A percentile compares a stretch with the other conserved stretches of the same genome.
Conservation (phyloP, 164 flowering plant genomes). For the Sextonia rubra region DNA sequence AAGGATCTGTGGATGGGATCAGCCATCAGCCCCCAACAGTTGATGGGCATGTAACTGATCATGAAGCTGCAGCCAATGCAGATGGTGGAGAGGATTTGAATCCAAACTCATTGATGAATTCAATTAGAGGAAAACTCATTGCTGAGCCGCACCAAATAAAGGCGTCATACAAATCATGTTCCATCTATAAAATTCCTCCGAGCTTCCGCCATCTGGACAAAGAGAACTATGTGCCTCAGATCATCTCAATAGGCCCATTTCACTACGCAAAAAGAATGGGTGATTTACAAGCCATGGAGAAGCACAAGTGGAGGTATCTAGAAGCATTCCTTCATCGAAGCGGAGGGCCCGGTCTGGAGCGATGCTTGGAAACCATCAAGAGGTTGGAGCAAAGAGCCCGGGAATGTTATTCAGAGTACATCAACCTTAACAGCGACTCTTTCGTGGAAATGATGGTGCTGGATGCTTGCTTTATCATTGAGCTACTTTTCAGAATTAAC, state of each 20-base stretch:
- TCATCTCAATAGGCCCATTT: conserved; percentile 12
- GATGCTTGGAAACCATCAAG: neutral
- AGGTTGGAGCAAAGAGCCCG: neutral
- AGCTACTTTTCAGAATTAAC: neutral
- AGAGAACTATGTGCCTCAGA: neutral
- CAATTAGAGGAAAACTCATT: neutral
- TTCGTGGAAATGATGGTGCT: conserved; percentile 8
- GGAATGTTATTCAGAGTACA: neutral
- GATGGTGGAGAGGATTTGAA: neutral
- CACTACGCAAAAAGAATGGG: neutral
- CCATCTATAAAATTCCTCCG: conserved; percentile 3
- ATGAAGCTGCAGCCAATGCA: too few relatives aligned
- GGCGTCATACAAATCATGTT: neutral
- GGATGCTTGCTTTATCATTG: conserved; percentile 10
- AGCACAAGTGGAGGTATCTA: conserved; percentile 8
- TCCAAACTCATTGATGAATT: neutral
- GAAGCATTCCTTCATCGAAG: neutral
- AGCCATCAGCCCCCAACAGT: too few relatives aligned
- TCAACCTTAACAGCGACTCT: neutral
- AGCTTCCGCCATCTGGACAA: neutral
- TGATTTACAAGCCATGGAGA: neutral
- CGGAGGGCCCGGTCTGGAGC: too few relatives aligned
- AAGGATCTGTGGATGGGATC: too few relatives aligned
- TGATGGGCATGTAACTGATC: too few relatives aligned
- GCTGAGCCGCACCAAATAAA: neutral